Percentiles rank a stretch among this genome's conserved stretches.
phyloP scores from a whole-genome alignment of 2,329 filamentous ascomycete species.

The Cytospora paraplurivora region DNA sequence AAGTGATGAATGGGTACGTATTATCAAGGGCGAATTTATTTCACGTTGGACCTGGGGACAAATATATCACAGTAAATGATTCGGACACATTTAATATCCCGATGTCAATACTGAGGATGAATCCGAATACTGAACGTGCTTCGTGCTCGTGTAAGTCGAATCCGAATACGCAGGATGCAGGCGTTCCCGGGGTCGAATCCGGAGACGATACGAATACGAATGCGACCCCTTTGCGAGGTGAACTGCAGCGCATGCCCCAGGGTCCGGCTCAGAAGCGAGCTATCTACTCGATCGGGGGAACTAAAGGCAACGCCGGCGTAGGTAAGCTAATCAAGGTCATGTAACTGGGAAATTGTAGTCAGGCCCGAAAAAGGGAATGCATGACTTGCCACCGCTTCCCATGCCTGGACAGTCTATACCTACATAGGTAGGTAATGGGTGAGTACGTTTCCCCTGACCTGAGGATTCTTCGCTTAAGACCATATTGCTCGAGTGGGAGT shows the following conservation, averaged over 20 bases:
- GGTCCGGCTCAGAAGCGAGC: neutral
- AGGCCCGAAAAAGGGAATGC: no score
- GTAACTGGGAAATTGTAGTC: no score
- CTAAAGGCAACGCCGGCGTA: no score
- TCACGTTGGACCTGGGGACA: neutral
- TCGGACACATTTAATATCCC: neutral
- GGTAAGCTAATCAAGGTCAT: no score
- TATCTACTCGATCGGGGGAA: neutral
- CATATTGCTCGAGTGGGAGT: no score
- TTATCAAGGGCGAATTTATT: neutral
- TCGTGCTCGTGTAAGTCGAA: conserved; percentile 16
- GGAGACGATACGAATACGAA: conserved; percentile 15
- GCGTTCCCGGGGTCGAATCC: neutral
- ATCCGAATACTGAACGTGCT: conserved; percentile 9
- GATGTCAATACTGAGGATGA: neutral
- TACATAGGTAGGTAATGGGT: no score
- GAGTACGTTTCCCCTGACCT: no score
- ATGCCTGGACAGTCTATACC: no score
- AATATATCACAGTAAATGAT: neutral
- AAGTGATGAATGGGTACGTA: neutral
- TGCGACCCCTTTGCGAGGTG: neutral
- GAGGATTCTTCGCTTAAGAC: no score
- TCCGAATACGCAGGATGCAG: conserved; percentile 8
- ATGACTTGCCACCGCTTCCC: no score
- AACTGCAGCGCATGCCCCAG: conserved; percentile 2